Conservation (phyloP, 352 stramenopile genomes). For the Pythium coloratum region DNA sequence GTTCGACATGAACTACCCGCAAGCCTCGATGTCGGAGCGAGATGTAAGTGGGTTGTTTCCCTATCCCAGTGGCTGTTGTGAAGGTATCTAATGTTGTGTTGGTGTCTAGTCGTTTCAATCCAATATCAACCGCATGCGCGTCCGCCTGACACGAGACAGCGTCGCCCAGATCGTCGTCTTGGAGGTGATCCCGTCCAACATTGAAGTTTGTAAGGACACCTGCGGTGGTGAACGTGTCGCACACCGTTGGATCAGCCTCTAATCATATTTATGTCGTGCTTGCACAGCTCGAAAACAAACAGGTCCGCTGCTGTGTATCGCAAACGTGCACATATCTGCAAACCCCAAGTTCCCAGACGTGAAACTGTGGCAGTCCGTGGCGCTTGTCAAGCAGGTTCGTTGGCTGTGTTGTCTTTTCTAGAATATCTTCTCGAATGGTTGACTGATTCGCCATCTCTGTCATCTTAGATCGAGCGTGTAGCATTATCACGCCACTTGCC, state of each 20-base stretch:
- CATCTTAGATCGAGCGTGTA: conserved; percentile 70
- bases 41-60: conserved; percentile 36
- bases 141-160: conserved; percentile 97
- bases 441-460: not conserved
- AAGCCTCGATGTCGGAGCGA: conserved; percentile 54
- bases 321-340: conserved; percentile 98
- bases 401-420: not conserved
- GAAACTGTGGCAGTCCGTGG: conserved; percentile 97
- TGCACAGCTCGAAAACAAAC: conserved; percentile 31
- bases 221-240: not conserved
- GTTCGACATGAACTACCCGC: conserved; percentile 78
- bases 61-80: too few species aligned
- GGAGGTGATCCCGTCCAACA: conserved; percentile 89
- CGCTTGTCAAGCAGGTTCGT: conserved; percentile 81
- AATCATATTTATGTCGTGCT: not conserved
- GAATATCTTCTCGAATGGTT: too few species aligned
- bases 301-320: conserved; percentile 89
- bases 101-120: conserved; percentile 27
- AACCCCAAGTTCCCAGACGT: conserved; percentile 99
- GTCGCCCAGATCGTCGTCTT: conserved; percentile 97
- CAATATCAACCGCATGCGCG: conserved; percentile 47
- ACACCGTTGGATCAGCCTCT: conserved; percentile 17
- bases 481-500: conserved; percentile 81
- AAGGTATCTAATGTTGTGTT: not conserved
- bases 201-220: conserved; percentile 55